Evolutionary conservation across 176 grass and related monocot species (phyloP).

Genomic region (Lolium rigidum): DNA sequence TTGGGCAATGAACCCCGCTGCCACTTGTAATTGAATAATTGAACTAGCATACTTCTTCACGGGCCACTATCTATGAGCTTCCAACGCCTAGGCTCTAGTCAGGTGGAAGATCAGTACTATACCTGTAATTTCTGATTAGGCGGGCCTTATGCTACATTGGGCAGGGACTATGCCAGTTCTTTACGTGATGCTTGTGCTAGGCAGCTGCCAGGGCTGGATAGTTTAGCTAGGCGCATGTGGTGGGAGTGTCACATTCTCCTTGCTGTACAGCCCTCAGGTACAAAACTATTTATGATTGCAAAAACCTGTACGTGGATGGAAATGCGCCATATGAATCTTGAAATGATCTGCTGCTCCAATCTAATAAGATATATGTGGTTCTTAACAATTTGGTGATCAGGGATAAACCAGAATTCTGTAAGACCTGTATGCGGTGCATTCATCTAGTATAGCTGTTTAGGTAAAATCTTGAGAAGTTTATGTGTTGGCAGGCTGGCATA

Average conservation of each 20-base stretch:
- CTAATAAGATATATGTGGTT: neutral
- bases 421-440: neutral
- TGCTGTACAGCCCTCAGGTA: neutral
- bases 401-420: neutral
- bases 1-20: too few species aligned
- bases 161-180: neutral
- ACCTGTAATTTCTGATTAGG: neutral
- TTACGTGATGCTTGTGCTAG: neutral
- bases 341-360: neutral
- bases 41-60: too few species aligned
- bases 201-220: neutral
- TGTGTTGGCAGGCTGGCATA: neutral
- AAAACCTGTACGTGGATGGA: neutral
- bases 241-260: neutral
- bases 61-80: too few species aligned
- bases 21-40: too few species aligned
- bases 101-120: neutral
- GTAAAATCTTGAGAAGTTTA: slow-evolving; percentile 1
- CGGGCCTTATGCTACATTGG: neutral
- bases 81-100: neutral
- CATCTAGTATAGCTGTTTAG: neutral
- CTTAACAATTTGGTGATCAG: neutral
- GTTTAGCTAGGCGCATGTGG: neutral
- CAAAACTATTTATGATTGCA: neutral
- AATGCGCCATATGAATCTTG: neutral